Evolutionary conservation across 2,329 filamentous ascomycete genomes (phyloP).

Genomic region (Malbranchea zuffiana): DNA sequence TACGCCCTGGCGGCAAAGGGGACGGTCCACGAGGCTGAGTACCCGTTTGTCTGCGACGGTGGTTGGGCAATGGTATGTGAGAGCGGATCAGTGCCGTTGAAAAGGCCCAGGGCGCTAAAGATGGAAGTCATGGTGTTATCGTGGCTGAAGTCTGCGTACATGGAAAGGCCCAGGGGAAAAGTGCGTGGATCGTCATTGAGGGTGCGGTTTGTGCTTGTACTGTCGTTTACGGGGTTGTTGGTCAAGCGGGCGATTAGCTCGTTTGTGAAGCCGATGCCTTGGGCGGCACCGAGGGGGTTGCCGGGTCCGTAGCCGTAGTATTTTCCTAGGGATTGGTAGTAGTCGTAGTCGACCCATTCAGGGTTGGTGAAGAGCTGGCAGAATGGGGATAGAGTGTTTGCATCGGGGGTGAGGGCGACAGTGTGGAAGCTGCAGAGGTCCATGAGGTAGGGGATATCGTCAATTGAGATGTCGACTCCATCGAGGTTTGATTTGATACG

Average conservation of each 20-base stretch:
- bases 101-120: constrained; percentile 66
- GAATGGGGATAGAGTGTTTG: constrained; percentile 53
- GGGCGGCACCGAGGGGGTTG: constrained; percentile 67
- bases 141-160: constrained; percentile 88
- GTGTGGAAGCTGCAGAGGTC: constrained; percentile 80
- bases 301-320: constrained; percentile 74
- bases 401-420: constrained; percentile 47
- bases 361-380: constrained; percentile 60
- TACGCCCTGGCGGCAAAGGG: constrained; percentile 74
- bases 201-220: constrained; percentile 66
- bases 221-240: constrained; percentile 54
- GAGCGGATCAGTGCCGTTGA: constrained; percentile 52
- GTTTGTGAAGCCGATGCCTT: constrained; percentile 79
- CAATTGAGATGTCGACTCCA: constrained; percentile 52
- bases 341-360: constrained; percentile 73
- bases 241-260: constrained; percentile 78
- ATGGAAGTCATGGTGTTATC: constrained; percentile 77
- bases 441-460: constrained; percentile 64
- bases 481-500: constrained; percentile 59
- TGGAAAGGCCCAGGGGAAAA: constrained; percentile 56
- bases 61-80: constrained; percentile 40
- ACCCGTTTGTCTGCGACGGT: constrained; percentile 51
- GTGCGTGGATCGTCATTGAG: constrained; percentile 56
- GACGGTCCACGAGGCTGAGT: constrained; percentile 65
- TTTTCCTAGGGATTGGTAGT: constrained; percentile 68